phyloP scores from a whole-genome alignment of 2,329 filamentous ascomycete genomes.

The Orbilia brochopaga region DNA sequence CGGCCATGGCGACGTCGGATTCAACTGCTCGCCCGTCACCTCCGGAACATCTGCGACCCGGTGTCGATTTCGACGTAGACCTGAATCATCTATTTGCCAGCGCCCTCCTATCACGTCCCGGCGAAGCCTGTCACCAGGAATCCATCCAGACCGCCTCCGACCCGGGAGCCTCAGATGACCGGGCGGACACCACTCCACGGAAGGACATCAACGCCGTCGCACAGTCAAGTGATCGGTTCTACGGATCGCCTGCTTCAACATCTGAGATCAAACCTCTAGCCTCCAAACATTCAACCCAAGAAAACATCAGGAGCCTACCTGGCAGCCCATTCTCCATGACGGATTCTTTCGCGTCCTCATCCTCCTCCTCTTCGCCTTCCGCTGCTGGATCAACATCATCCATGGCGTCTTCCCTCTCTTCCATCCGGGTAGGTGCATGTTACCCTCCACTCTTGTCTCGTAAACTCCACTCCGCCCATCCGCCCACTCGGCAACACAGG shows the following conservation, averaged over 20 bases:
- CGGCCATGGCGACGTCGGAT: slow-evolving; percentile 43
- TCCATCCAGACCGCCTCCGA: slow-evolving; percentile 9
- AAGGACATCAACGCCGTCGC: slow-evolving; percentile 35
- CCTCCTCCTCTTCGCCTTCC: slow-evolving; percentile 55
- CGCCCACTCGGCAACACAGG: slow-evolving; percentile 22
- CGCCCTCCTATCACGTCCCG: slow-evolving; percentile 36
- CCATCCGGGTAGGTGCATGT: slow-evolving; percentile 44
- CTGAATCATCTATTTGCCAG: slow-evolving; percentile 37
- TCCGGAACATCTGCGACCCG: slow-evolving; percentile 27
- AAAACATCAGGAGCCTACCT: slow-evolving; percentile 34
- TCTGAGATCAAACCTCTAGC: slow-evolving; percentile 32
- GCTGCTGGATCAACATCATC: slow-evolving; percentile 55
- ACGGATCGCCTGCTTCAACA: slow-evolving; percentile 29
- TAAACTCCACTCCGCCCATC: no score
- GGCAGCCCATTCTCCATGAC: slow-evolving; percentile 48
- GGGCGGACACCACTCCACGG: slow-evolving; percentile 11
- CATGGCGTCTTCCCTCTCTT: slow-evolving; percentile 55
- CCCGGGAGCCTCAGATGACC: slow-evolving; percentile 31
- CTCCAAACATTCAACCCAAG: slow-evolving; percentile 25
- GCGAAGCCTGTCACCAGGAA: slow-evolving; percentile 42
- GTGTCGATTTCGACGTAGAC: slow-evolving; percentile 36
- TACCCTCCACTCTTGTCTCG: background rate
- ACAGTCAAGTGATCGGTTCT: slow-evolving; percentile 33
- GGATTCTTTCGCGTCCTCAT: slow-evolving; percentile 53
- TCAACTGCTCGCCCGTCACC: slow-evolving; percentile 25